Conservation (phyloP, 176 grass and related monocot genomes). For the Bromus sterilis region DNA sequence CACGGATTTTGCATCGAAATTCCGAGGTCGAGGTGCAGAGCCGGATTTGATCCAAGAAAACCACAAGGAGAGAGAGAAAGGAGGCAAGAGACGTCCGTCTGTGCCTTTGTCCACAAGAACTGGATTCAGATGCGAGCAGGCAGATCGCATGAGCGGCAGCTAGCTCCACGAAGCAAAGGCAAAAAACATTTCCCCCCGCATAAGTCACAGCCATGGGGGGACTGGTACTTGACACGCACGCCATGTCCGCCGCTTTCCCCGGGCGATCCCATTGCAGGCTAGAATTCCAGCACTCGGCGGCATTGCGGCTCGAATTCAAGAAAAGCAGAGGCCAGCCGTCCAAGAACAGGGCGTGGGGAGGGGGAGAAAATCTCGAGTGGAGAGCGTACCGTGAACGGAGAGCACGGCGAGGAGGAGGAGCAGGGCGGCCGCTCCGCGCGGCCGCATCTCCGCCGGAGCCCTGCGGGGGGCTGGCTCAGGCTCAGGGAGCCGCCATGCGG, state of each 20-base stretch:
- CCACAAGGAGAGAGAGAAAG: too few relatives aligned
- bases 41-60: not conserved
- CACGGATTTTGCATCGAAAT: not conserved
- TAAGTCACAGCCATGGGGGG: not conserved
- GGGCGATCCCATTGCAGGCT: not conserved
- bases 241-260: slow-evolving; percentile 4
- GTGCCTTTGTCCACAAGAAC: not conserved
- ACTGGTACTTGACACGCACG: slow-evolving; percentile 25
- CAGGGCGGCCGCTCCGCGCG: slow-evolving; percentile 4
- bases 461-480: not conserved
- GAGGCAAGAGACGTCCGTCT: not conserved
- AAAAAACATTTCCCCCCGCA: not conserved
- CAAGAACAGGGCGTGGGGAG: not conserved
- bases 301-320: slow-evolving; percentile 24
- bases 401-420: slow-evolving; percentile 26
- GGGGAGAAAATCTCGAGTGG: not conserved
- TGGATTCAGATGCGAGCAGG: slow-evolving; percentile 21
- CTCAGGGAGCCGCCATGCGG: slow-evolving; percentile 29
- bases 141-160: not conserved
- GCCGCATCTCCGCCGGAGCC: slow-evolving; percentile 33
- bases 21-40: not conserved
- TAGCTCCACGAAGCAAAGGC: slow-evolving; percentile 18
- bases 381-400: slow-evolving; percentile 20
- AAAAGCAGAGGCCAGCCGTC: not conserved
- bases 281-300: slow-evolving; percentile 11